These are phyloP conservation scores for Scheffersomyces segobiensis DNA, from an alignment of 1,139 yeast species.

Conservation along the genomic window DNA sequence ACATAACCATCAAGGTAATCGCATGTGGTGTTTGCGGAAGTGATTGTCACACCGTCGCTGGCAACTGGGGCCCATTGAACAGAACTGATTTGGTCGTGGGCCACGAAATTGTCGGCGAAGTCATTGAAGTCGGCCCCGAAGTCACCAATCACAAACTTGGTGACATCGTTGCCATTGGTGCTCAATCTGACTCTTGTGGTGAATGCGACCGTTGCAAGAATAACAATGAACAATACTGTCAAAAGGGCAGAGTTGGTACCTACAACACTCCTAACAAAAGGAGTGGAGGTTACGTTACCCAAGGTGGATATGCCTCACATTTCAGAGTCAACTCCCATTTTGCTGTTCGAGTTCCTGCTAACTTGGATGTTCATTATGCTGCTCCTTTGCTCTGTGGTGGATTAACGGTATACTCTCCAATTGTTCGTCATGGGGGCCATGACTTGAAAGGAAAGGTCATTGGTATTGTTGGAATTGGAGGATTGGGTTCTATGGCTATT, in stretches of 20 bases:
- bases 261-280: conserved; percentile 37
- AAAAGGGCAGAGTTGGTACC: conserved; percentile 35
- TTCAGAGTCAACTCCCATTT: conserved; percentile 48
- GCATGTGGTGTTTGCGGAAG: conserved; percentile 45
- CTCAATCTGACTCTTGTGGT: conserved; percentile 45
- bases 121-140: conserved; percentile 41
- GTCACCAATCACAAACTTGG: conserved; percentile 36
- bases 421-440: conserved; percentile 35
- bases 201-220: conserved; percentile 44
- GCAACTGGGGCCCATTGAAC: conserved; percentile 34
- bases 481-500: conserved; percentile 61
- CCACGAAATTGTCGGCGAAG: conserved; percentile 50
- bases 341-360: conserved; percentile 50
- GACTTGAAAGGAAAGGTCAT: conserved; percentile 46
- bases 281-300: conserved; percentile 44
- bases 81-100: conserved; percentile 42
- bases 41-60: conserved; percentile 44
- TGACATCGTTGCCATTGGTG: conserved; percentile 54
- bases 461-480: conserved; percentile 61
- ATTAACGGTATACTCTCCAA: conserved; percentile 52
- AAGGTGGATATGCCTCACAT: conserved; percentile 58
- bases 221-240: conserved; percentile 51
- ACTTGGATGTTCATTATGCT: conserved; percentile 37
- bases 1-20: conserved; percentile 33
- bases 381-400: conserved; percentile 59